These are phyloP conservation scores for Flaveria floridana DNA, from an alignment of 140 eudicot genomes.

Conservation along the genomic window DNA sequence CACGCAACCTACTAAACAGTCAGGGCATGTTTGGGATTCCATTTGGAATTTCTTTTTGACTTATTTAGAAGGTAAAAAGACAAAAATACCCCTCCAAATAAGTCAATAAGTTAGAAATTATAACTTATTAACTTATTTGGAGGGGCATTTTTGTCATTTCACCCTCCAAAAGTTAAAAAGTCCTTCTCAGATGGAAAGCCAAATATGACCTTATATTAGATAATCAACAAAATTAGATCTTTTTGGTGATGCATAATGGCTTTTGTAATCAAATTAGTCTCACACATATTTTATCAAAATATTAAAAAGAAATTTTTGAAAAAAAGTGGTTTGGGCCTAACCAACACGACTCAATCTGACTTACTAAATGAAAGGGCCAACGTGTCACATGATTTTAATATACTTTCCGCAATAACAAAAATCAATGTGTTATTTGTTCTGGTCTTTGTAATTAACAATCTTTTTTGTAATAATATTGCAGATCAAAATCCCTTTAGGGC, in stretches of 20 bases:
- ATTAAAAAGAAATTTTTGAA: background rate
- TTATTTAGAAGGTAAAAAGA: no score
- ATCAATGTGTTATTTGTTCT: background rate
- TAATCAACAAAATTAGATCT: background rate
- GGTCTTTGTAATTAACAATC: background rate
- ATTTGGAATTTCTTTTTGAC: no score
- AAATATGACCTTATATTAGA: background rate
- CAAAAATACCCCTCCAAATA: no score
- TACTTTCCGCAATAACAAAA: background rate
- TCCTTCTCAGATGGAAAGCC: no score
- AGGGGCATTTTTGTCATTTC: no score
- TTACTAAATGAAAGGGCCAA: no score
- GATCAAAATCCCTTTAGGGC: constrained; percentile 80
- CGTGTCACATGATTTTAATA: background rate
- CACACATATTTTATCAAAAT: background rate
- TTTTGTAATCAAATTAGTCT: background rate
- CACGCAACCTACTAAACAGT: background rate
- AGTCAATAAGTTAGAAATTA: no score
- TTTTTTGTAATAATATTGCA: constrained; percentile 36
- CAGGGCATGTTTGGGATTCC: no score
- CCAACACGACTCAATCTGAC: background rate
- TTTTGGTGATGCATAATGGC: background rate
- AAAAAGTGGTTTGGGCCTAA: background rate
- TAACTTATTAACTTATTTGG: no score
- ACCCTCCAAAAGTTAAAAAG: no score